Evolutionary conservation across 352 stramenopile genomes (phyloP), one percentile per base, ranked within the genome.

Genomic region (Globisporangium cederbergense): DNA sequence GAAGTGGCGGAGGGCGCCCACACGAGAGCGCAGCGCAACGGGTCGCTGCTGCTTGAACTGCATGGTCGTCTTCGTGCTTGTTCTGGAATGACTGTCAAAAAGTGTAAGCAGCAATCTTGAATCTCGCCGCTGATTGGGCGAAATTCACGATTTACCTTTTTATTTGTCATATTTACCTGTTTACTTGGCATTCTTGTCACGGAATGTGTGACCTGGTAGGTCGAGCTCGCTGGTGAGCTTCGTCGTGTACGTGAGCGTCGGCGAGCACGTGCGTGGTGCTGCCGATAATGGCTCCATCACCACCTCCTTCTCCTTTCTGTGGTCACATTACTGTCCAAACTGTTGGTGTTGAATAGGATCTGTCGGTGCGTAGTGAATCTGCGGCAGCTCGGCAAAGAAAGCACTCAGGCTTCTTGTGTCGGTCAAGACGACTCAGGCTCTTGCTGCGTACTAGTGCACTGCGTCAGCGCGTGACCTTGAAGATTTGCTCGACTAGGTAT

Each of bases 401-500:
- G 2, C 32, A n/a, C 10, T 14, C n/a, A n/a, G 61, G 13, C 8
- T 34, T 46, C 32, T 57, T 66, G 30, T 47, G 36, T 9, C 34
- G 52, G 30, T 66, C 61, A 32, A 67, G 52, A 16, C 22, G 43
- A 10, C 43, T 34, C 40, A 62, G 43, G 22, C 61, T 67, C 53
- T 62, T 42, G 61, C 61, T 62, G 13, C 25, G 25, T 28, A 28
- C 25, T 28, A 28, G 1, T 28, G 25, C 25, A 1, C 81, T 77
- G 22, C 69, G 58, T 9, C 81, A 64, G 18, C 77, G 76, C 2
- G 70, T 69, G 2, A 78, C 57, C 60, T 90, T 89, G 14, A 77
- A 85, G 36, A 90, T 73, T 59, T 90, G 77, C 9, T 82, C 76
- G 13, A 68, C 67, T 16, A 86, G 76, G 36, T 89, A 88, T 1